Percentiles rank a stretch among this genome's conserved stretches.
Evolutionary conservation across 1,284 basidiomycete species (phyloP).

Genomic region (Trichosporon ovoides): DNA sequence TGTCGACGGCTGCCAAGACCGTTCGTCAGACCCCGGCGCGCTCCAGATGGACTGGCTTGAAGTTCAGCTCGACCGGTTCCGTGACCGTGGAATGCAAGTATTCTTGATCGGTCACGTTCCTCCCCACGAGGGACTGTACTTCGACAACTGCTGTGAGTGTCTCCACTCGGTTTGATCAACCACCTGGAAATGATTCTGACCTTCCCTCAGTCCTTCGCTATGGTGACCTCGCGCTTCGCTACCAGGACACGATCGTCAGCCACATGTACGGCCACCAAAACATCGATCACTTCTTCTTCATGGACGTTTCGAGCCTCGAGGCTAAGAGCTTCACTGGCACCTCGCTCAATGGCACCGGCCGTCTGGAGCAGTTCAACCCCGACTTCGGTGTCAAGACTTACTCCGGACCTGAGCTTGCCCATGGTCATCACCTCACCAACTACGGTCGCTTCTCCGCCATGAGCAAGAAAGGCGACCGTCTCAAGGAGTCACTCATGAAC

Average conservation of each 20-base stretch:
- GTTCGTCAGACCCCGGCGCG: constrained; percentile 66
- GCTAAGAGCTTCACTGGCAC: neutral
- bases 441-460: constrained; percentile 30
- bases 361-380: neutral
- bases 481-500: constrained; percentile 42
- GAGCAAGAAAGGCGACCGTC: constrained; percentile 29
- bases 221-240: constrained; percentile 71
- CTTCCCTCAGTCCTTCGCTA: constrained; percentile 64
- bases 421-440: constrained; percentile 25
- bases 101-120: constrained; percentile 57
- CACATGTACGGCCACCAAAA: constrained; percentile 72
- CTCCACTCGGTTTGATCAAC: neutral
- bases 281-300: constrained; percentile 51
- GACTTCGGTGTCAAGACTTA: constrained; percentile 15
- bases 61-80: constrained; percentile 69
- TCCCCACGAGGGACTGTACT: constrained; percentile 73
- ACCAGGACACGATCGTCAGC: constrained; percentile 84
- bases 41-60: constrained; percentile 85
- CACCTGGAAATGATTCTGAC: constrained; percentile 7
- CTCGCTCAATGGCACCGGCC: neutral
- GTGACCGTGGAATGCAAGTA: constrained; percentile 69
- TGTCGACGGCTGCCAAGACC: constrained; percentile 60
- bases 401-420: constrained; percentile 24
- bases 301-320: constrained; percentile 46
- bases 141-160: constrained; percentile 61